Percentiles rank a stretch among this genome's conserved stretches.
These are phyloP conservation scores for Stipa capillata DNA, from an alignment of 176 grass and related monocot genomes.

Conservation along the genomic window DNA sequence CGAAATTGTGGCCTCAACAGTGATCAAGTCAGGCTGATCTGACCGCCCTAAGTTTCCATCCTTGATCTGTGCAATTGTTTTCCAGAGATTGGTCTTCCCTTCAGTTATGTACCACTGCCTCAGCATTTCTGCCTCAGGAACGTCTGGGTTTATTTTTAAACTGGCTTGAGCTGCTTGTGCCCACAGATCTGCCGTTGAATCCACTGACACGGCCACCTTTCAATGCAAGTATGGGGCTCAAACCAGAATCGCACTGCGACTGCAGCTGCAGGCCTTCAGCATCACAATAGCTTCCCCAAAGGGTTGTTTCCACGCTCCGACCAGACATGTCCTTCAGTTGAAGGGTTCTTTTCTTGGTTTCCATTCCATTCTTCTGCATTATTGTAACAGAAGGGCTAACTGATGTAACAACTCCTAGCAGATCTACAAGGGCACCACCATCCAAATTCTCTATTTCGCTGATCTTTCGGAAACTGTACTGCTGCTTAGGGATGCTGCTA, in stretches of 20 bases:
- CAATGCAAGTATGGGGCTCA: conserved; percentile 57
- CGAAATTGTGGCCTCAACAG: conserved; percentile 51
- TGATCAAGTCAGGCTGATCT: conserved; percentile 61
- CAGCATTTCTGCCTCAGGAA: conserved; percentile 46
- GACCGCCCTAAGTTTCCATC: conserved; percentile 52
- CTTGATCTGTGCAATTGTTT: conserved; percentile 63
- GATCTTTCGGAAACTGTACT: conserved; percentile 67
- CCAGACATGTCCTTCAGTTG: conserved; percentile 89
- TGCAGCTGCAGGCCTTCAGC: conserved; percentile 62
- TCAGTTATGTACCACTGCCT: conserved; percentile 67
- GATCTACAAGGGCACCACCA: conserved; percentile 41
- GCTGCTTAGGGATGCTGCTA: conserved; percentile 47
- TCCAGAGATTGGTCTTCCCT: conserved; percentile 34
- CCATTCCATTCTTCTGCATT: conserved; percentile 47
- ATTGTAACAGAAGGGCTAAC: conserved; percentile 49
- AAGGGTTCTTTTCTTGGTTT: conserved; percentile 50
- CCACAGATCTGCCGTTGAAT: conserved; percentile 50
- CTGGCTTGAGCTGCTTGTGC: conserved; percentile 29
- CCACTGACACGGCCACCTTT: conserved; percentile 59
- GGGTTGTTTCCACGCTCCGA: conserved; percentile 56
- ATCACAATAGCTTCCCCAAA: conserved; percentile 74
- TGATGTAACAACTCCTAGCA: conserved; percentile 73
- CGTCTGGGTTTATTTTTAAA: conserved; percentile 67
- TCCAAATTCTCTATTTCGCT: conserved; percentile 63
- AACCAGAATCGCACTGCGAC: conserved; percentile 55